These are phyloP conservation scores for Phaeoacremonium minimum DNA, from an alignment of 2,329 filamentous ascomycete genomes.

Conservation along the genomic window DNA sequence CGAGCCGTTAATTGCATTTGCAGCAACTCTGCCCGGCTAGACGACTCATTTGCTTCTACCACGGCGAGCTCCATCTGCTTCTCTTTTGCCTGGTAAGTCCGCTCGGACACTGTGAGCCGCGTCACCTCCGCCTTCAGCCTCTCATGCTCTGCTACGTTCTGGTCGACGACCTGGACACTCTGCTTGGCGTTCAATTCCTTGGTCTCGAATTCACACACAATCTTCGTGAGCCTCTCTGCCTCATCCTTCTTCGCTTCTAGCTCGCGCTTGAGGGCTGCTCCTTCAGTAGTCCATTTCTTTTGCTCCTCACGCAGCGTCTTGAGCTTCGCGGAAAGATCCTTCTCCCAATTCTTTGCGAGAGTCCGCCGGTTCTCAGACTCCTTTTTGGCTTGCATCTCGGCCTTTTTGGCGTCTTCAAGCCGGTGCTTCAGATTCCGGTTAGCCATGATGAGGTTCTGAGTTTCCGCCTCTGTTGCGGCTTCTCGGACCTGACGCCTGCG, in stretches of 20 bases:
- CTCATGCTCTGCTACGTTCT: conserved; percentile 56
- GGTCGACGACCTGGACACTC: conserved; percentile 58
- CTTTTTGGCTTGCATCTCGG: conserved; percentile 65
- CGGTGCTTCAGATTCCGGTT: conserved; percentile 71
- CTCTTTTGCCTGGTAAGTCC: conserved; percentile 61
- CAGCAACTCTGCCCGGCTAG: conserved; percentile 54
- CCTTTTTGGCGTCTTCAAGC: conserved; percentile 67
- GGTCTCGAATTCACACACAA: conserved; percentile 66
- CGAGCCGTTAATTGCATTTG: conserved; percentile 51
- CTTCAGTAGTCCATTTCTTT: conserved; percentile 57
- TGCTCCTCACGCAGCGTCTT: conserved; percentile 65
- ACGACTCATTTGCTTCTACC: conserved; percentile 53
- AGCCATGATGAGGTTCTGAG: conserved; percentile 72
- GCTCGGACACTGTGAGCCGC: conserved; percentile 55
- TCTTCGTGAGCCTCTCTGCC: conserved; percentile 57
- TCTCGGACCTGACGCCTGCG: conserved; percentile 71
- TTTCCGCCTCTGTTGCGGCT: conserved; percentile 75
- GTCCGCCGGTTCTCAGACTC: conserved; percentile 69
- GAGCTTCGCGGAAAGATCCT: conserved; percentile 63
- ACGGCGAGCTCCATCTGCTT: conserved; percentile 52
- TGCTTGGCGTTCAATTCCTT: conserved; percentile 62
- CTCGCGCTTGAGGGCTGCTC: conserved; percentile 52
- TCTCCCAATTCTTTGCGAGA: conserved; percentile 75
- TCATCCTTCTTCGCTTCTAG: conserved; percentile 56
- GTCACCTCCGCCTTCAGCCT: conserved; percentile 55